A percentile compares a stretch with the other conserved stretches of the same genome.
Conservation (phyloP, 306 rosid genomes). For the Medicago arabica region DNA sequence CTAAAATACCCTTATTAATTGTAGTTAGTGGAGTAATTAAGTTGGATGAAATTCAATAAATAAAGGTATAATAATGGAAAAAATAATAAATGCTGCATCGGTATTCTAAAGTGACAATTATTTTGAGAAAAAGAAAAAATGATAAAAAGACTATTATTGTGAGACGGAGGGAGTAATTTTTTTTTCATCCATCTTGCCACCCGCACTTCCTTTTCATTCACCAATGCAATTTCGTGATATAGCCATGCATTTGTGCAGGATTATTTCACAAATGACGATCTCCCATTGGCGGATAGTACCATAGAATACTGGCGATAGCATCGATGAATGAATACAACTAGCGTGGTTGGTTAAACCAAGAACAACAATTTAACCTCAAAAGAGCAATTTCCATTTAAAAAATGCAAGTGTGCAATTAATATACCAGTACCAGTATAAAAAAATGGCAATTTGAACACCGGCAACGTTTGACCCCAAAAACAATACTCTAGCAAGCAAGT, state of each 20-base stretch:
- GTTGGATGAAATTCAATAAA: no score
- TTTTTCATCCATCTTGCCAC: no score
- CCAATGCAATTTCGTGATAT: neutral
- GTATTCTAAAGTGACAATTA: no score
- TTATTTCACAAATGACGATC: constrained; percentile 11
- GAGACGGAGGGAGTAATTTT: no score
- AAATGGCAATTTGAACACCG: constrained; percentile 38
- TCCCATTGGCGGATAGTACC: neutral
- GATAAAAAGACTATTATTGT: no score
- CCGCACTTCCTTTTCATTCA: neutral
- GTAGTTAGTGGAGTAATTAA: no score
- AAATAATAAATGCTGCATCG: no score
- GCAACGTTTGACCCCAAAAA: neutral
- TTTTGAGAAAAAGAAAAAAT: no score
- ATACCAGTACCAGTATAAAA: neutral
- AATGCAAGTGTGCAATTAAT: constrained; percentile 38
- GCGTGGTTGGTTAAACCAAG: constrained; percentile 27
- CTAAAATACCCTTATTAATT: no score
- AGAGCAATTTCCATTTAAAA: neutral
- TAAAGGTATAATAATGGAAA: no score
- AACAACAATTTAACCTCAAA: constrained; percentile 36
- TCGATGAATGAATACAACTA: constrained; percentile 20
- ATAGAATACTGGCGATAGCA: constrained; percentile 6
- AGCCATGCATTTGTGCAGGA: neutral
- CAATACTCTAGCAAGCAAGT: neutral